Percentiles rank a stretch among this genome's conserved stretches.
Evolutionary conservation across 805 yeast species (phyloP).

Genomic region (Ogataea degrootiae): DNA sequence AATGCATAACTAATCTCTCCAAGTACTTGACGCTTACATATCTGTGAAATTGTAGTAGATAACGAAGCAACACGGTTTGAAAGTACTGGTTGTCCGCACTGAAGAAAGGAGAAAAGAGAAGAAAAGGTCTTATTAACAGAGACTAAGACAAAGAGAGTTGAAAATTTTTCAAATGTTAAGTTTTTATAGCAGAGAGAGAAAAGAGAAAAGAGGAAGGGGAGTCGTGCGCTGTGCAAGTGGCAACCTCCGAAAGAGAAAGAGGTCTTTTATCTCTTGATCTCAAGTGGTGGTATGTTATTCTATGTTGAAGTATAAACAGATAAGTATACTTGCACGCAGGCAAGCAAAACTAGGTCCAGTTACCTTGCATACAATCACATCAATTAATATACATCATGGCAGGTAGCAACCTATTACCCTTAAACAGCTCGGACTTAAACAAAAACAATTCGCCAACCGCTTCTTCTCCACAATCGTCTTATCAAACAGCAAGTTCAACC

Average conservation of each 20-base stretch:
- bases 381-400: too few relatives aligned
- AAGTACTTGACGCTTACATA: slow-evolving; percentile 64
- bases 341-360: too few relatives aligned
- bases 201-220: too few relatives aligned
- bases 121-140: background rate
- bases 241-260: too few relatives aligned
- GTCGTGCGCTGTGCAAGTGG: too few relatives aligned
- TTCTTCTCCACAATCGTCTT: background rate
- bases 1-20: slow-evolving; percentile 50
- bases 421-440: slow-evolving; percentile 11
- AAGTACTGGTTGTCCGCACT: slow-evolving; percentile 77
- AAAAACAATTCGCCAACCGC: background rate
- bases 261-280: too few relatives aligned
- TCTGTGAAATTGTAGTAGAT: slow-evolving; percentile 29
- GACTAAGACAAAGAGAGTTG: slow-evolving; percentile 4
- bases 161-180: background rate
- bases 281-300: too few relatives aligned
- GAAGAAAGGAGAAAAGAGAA: slow-evolving; percentile 25
- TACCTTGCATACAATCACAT: too few relatives aligned
- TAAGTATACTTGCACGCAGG: too few relatives aligned
- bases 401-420: slow-evolving; percentile 11
- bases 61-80: slow-evolving; percentile 66
- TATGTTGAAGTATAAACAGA: too few relatives aligned
- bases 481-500: background rate
- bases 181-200: too few relatives aligned